Evolutionary conservation across 139 green algal species (phyloP).

Genomic region (Penium margaritaceum): DNA sequence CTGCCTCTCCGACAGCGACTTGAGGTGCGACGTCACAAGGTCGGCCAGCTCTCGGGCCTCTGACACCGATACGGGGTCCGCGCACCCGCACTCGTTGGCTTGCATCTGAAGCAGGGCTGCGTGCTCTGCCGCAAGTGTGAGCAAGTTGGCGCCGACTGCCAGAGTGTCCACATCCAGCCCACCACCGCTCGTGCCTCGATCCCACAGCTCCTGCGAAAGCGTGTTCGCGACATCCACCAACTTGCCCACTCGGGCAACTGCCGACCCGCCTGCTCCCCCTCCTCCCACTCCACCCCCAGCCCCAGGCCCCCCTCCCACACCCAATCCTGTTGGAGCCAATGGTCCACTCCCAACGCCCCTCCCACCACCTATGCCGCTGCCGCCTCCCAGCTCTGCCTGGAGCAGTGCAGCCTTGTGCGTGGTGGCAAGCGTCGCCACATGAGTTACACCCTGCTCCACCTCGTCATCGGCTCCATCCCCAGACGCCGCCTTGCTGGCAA

Average conservation of each 20-base stretch:
- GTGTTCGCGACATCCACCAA: neutral
- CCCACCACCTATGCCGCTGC: neutral
- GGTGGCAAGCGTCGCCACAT: neutral
- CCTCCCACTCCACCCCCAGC: neutral
- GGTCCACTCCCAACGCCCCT: too few species aligned
- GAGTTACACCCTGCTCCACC: neutral
- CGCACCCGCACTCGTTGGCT: neutral
- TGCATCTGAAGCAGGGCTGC: neutral
- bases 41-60: neutral
- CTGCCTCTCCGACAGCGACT: neutral
- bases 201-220: constrained; percentile 4
- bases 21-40: neutral
- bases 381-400: neutral
- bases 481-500: neutral
- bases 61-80: neutral
- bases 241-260: neutral
- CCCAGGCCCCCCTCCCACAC: neutral
- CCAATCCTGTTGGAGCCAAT: too few species aligned
- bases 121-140: neutral
- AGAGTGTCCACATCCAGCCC: neutral
- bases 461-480: neutral
- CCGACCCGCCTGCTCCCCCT: neutral
- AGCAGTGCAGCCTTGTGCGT: neutral
- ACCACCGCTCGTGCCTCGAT: neutral
- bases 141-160: neutral